phyloP scores from a whole-genome alignment of 768 basidiomycete genomes.

The Calocybe cyanea region DNA sequence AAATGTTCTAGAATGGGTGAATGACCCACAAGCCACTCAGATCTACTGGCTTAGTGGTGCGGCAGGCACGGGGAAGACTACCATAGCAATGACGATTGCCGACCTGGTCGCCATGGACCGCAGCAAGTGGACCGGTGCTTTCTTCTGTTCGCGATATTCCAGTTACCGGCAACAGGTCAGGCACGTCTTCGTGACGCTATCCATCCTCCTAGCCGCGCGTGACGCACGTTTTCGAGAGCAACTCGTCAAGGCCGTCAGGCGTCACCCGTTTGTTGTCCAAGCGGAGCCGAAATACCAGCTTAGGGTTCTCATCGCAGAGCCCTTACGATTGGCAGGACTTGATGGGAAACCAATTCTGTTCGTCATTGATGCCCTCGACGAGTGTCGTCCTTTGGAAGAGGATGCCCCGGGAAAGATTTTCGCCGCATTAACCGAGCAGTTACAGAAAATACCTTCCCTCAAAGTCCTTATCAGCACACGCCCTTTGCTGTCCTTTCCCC shows the following conservation, averaged over 20 bases:
- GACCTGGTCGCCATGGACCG: slow-evolving; percentile 14
- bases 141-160: slow-evolving; percentile 18
- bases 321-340: slow-evolving; percentile 7
- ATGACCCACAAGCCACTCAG: slow-evolving; percentile 7
- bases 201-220: slow-evolving; percentile 10
- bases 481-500: slow-evolving; percentile 6
- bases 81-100: slow-evolving; percentile 15
- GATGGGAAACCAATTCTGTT: slow-evolving; percentile 11
- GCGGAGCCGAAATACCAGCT: slow-evolving; percentile 6
- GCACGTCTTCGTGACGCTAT: slow-evolving; percentile 14
- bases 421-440: slow-evolving; percentile 9
- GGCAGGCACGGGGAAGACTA: slow-evolving; percentile 20
- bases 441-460: slow-evolving; percentile 11
- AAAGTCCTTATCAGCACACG: slow-evolving; percentile 17
- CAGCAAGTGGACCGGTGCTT: slow-evolving; percentile 16
- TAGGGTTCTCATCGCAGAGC: slow-evolving; percentile 13
- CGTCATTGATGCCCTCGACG: slow-evolving; percentile 21
- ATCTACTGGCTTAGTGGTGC: slow-evolving; percentile 21
- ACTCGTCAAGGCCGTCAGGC: slow-evolving; percentile 6
- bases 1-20: slow-evolving; percentile 11
- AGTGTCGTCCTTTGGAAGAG: slow-evolving; percentile 14
- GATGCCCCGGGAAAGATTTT: slow-evolving; percentile 12
- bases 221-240: slow-evolving; percentile 7
- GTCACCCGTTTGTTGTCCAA: slow-evolving; percentile 6
- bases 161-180: slow-evolving; percentile 12